Base-by-base conservation (phyloP, 768 basidiomycete species). In the Hypholoma fasciculare region DNA sequence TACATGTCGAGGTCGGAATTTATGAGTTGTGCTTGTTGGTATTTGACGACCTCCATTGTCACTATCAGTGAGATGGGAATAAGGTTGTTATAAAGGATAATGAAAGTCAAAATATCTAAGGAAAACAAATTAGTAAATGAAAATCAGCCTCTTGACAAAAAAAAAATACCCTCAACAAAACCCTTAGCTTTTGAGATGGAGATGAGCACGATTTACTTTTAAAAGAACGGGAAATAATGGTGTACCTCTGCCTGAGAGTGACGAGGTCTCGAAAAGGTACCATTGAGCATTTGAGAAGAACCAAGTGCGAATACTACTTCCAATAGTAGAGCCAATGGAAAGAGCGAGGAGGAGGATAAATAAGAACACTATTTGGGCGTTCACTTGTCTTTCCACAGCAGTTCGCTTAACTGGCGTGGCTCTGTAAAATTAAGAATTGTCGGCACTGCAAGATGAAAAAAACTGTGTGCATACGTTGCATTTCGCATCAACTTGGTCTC, bases 1-100 rank as follows among this genome's bases (percentile, higher is more conserved):
- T 99, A 99, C 96, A 99, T 98, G 76, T 99, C 97, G 51, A 96
- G 84, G 73, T 96, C 97, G 23, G 85, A 94, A 72, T 98, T 99
- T 80, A 99, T 99, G 52, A 98, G 82, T 37, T 92, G 90, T 1
- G 97, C 96, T 76, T 98, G 97, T 71, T 97, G 95, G 68, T 90
- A 98, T 72, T 98, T 98, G 76, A 99, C 97, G 36, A 98, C 91
- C 77, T 99, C 97, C 90, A 98, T 98, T 3, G 97, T 98, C 65
- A 99, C 97, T 66, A 98, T 96, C 64, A 99, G 87, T 56, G 96
- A 98, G 67, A 99, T 99, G 3, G 96, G 96, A 60, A 99, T 98
- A 65, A 99, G 82, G 76, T 98, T 99, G 78, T 98, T 98, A 81
- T 98, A 98, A 40, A 98, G 82, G 72, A 99, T 96, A 73, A 98